Base-by-base conservation (phyloP, 768 basidiomycete genomes). In the Cubamyces lactineus region DNA sequence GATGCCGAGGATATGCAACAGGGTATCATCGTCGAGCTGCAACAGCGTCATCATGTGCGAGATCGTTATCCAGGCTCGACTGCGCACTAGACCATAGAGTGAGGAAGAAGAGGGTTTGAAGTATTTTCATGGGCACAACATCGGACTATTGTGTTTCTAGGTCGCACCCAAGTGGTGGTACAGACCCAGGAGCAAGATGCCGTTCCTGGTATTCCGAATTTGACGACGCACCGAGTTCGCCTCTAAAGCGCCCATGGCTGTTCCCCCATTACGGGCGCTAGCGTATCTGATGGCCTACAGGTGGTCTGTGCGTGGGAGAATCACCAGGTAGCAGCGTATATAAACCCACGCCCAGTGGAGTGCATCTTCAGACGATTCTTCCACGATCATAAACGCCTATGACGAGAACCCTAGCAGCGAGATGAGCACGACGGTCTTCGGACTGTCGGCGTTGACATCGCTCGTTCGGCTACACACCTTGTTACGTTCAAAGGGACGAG, bases 401-500 rank as follows among this genome's bases (percentile, higher is more conserved):
- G 82, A 84, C 73, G 83, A 84, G 79, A 82, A 75, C 68, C 67
- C 67, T 68, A 81, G 83, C 84, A 85, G 76, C 75, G 82, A 78
- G 79, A 77, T 82, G 84, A 85, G 83, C 77, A 65, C 67, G 77
- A 75, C 75, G 78, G 77, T 70, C 76, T 61, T 65, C 60, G 70
- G 75, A 65, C 46, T 77, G 80, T 76, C 77, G 69, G 78, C 82
- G 66, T 74, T 85, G 84, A 85, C 82, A 81, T 83, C 79, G 84
- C 78, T 82, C 82, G 83, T 85, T 83, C 79, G 84, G 84, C 83
- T 81, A 80, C 80, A 53, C 56, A 67, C 76, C 83, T 85, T 85
- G 83, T 85, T 85, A 82, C 76, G 66, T 67, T 65, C 64, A 82
- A 80, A 84, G 84, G 84, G 80, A 84, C 83, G 84, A 81, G 83